Evolutionary conservation across 169 alveolate species (phyloP).

Genomic region (Plasmodium sp.): DNA sequence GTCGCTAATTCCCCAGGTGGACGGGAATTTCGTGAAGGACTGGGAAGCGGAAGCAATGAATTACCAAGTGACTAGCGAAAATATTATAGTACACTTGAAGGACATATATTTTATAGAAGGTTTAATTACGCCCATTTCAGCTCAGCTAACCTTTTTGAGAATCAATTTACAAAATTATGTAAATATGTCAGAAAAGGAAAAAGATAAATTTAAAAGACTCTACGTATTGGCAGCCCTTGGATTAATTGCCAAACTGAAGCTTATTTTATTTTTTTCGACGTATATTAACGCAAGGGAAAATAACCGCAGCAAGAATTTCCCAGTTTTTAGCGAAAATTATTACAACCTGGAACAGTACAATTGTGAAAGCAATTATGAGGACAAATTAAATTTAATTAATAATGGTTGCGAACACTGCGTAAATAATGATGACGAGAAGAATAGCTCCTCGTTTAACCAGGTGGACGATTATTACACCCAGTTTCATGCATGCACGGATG

Average conservation of each 20-base stretch:
- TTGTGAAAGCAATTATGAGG: conserved; percentile 25
- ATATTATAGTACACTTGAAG: conserved; percentile 67
- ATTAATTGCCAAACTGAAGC: conserved; percentile 65
- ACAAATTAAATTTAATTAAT: neutral
- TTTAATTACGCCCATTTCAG: conserved; percentile 63
- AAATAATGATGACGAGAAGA: neutral
- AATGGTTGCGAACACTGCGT: conserved; percentile 13
- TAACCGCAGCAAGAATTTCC: conserved; percentile 18
- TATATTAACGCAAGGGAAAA: conserved; percentile 50
- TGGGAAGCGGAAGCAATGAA: conserved; percentile 81
- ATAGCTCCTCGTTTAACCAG: neutral
- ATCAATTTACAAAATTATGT: conserved; percentile 71
- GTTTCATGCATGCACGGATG: conserved; percentile 7
- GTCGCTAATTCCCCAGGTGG: conserved; percentile 69
- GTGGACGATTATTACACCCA: conserved; percentile 22
- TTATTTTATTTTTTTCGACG: conserved; percentile 69
- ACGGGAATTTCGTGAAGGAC: conserved; percentile 75
- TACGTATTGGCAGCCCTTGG: conserved; percentile 72
- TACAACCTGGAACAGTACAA: neutral
- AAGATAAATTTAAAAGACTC: conserved; percentile 73
- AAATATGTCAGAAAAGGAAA: conserved; percentile 67
- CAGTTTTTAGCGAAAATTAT: conserved; percentile 23
- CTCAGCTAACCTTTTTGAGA: conserved; percentile 76
- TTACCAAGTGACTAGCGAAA: conserved; percentile 78
- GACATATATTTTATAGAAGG: conserved; percentile 34